Evolutionary conservation across 1,139 yeast species (phyloP).

Genomic region (Yamadazyma diddensiae): DNA sequence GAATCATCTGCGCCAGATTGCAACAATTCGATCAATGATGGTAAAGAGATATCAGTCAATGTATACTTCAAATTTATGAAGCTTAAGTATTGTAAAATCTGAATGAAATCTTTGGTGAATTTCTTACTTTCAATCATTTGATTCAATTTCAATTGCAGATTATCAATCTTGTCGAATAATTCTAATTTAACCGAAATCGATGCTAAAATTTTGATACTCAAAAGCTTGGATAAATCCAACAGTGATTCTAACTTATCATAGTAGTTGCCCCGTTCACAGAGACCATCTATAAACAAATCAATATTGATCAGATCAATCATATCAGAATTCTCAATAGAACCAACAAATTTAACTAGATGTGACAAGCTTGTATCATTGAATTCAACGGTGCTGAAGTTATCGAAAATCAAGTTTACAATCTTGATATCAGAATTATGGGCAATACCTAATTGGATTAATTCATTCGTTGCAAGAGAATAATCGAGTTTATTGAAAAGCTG

Average conservation of each 20-base stretch:
- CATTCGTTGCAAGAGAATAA: slow-evolving; percentile 7
- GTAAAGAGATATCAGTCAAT: slow-evolving; percentile 17
- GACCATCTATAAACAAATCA: slow-evolving; percentile 5
- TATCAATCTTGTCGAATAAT: slow-evolving; percentile 8
- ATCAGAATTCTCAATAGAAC: slow-evolving; percentile 16
- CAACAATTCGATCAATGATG: slow-evolving; percentile 18
- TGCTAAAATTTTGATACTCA: slow-evolving; percentile 9
- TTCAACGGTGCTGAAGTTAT: slow-evolving; percentile 6
- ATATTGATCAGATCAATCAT: slow-evolving; percentile 7
- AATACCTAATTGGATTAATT: slow-evolving; percentile 10
- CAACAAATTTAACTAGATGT: slow-evolving; percentile 28
- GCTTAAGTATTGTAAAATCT: slow-evolving; percentile 11
- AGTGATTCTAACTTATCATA: slow-evolving; percentile 7
- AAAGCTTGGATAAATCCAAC: slow-evolving; percentile 5
- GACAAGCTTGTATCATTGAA: slow-evolving; percentile 7
- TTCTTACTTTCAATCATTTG: slow-evolving; percentile 7
- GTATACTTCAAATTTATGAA: slow-evolving; percentile 9
- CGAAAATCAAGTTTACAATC: slow-evolving; percentile 11
- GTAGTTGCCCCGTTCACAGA: slow-evolving; percentile 9
- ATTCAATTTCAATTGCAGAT: slow-evolving; percentile 8
- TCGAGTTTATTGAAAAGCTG: slow-evolving; percentile 11
- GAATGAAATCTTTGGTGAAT: slow-evolving; percentile 8
- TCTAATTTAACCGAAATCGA: slow-evolving; percentile 7
- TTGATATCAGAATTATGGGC: slow-evolving; percentile 8
- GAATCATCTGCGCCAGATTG: slow-evolving; percentile 14